Evolutionary conservation across 495 filamentous ascomycete species (phyloP).

Genomic region (Cudoniella acicularis): DNA sequence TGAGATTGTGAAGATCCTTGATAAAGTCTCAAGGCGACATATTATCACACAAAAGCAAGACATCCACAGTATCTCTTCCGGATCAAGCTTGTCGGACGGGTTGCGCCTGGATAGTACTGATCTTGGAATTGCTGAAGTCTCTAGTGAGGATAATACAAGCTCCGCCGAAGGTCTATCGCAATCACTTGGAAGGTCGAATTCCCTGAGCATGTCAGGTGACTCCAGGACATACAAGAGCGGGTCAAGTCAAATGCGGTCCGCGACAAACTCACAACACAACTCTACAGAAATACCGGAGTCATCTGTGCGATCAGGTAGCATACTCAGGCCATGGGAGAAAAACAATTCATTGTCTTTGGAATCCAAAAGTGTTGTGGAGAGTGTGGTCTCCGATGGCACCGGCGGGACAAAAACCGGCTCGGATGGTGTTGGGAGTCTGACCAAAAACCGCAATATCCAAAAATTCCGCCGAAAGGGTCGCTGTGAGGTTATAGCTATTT

Average conservation of each 20-base stretch:
- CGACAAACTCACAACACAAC: constrained; percentile 18
- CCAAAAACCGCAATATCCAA: constrained; percentile 27
- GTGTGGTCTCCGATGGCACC: constrained; percentile 13
- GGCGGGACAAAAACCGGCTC: constrained; percentile 7
- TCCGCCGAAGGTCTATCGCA: constrained; percentile 37
- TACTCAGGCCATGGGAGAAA: constrained; percentile 25
- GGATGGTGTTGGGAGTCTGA: constrained; percentile 22
- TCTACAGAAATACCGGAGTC: constrained; percentile 13
- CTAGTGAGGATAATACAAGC: constrained; percentile 44
- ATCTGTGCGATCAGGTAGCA: not conserved
- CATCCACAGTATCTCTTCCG: constrained; percentile 43
- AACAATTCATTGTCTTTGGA: constrained; percentile 15
- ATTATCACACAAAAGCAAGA: constrained; percentile 41
- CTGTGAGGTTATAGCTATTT: constrained; percentile 76
- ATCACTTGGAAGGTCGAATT: constrained; percentile 12
- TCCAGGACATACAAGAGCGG: constrained; percentile 4
- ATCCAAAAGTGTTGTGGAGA: constrained; percentile 19
- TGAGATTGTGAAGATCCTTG: constrained; percentile 65
- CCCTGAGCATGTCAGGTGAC: constrained; percentile 1
- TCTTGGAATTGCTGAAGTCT: constrained; percentile 40
- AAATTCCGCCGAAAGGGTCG: constrained; percentile 64
- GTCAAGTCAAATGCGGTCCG: constrained; percentile 14
- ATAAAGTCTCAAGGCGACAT: constrained; percentile 63
- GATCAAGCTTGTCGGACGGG: constrained; percentile 51
- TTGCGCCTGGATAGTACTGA: constrained; percentile 43